Evolutionary conservation across 2,329 filamentous ascomycete genomes (phyloP), one percentile per base, ranked within the genome.

Genomic region (Tetracladium maxilliforme): DNA sequence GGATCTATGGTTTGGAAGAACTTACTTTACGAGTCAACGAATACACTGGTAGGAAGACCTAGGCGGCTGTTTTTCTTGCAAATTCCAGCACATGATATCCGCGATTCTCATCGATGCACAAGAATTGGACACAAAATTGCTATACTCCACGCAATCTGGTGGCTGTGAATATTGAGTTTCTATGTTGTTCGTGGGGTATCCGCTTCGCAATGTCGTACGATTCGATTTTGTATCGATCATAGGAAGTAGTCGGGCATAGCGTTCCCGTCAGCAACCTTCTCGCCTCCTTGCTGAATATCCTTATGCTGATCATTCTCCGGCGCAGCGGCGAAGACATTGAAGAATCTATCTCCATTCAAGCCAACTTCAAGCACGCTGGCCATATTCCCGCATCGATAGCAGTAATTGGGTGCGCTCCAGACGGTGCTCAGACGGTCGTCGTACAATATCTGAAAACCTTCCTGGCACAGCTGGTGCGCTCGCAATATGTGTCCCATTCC

Each of bases 381-480:
- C 69, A 95, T 76, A 49, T 98, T 98, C 23, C 90, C 90, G 53
- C 90, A 98, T 18, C 86, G 66, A 49, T 93, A 93, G 41, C 64
- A 69, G 43, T 69, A 69, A 31, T 69, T 98, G 3, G 90, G 90
- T 5, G 90, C 90, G 47, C 84, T 94, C 90, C 90, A 98, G 6
- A 98, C 90, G 2, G 90, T 98, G 49, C 83, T 93, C 19, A 98
- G 57, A 10, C 78, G 70, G 51, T 95, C 87, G 42, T 95, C 87
- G 49, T 93, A 98, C 10, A 98, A 69, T 23, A 95, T 80, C 54
- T 95, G 90, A 50, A 87, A 98, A 1, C 90, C 90, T 55, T 98
- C 90, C 51, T 98, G 90, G 49, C 90, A 98, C 5, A 98, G 68
- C 56, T 98, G 90, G 52, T 98, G 90, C n/a, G 90, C 90, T 14